Evolutionary conservation across 2,329 filamentous ascomycete genomes (phyloP).

Genomic region (Pyrenochaeta sp.): DNA sequence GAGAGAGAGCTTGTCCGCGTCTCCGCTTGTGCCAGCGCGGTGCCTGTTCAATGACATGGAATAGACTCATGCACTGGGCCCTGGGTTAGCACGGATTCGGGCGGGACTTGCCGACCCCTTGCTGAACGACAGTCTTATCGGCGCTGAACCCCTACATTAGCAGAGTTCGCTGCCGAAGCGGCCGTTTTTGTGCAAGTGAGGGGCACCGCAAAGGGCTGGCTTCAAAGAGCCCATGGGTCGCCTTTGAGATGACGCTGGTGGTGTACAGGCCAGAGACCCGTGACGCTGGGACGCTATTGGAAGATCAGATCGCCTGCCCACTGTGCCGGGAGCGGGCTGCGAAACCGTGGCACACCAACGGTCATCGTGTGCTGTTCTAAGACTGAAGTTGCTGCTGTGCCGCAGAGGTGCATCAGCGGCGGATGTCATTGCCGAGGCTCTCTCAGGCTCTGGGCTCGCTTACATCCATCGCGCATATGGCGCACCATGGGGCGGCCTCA

Average conservation of each 20-base stretch:
- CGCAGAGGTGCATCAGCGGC: constrained; percentile 6
- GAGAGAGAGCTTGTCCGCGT: no score
- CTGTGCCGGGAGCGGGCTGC: constrained; percentile 3
- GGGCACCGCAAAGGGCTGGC: no score
- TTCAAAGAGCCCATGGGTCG: no score
- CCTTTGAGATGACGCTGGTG: not conserved
- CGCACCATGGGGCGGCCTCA: no score
- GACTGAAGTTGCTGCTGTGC: constrained; percentile 3
- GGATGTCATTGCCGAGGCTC: no score
- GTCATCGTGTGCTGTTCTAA: not conserved
- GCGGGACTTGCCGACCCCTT: not conserved
- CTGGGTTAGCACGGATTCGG: no score
- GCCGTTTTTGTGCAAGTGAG: not conserved
- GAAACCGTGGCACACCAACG: not conserved
- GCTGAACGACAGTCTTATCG: not conserved
- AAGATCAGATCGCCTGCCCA: constrained; percentile 2
- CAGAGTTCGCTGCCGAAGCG: no score
- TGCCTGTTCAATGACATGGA: no score
- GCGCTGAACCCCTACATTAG: no score
- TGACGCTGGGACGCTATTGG: not conserved
- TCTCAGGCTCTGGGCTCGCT: constrained; percentile 1
- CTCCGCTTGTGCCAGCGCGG: no score
- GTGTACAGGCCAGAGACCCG: constrained; percentile 1
- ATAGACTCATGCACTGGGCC: no score
- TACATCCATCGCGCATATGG: no score